phyloP scores from a whole-genome alignment of 2,329 filamentous ascomycete genomes.

The Boeremia lycopersici region DNA sequence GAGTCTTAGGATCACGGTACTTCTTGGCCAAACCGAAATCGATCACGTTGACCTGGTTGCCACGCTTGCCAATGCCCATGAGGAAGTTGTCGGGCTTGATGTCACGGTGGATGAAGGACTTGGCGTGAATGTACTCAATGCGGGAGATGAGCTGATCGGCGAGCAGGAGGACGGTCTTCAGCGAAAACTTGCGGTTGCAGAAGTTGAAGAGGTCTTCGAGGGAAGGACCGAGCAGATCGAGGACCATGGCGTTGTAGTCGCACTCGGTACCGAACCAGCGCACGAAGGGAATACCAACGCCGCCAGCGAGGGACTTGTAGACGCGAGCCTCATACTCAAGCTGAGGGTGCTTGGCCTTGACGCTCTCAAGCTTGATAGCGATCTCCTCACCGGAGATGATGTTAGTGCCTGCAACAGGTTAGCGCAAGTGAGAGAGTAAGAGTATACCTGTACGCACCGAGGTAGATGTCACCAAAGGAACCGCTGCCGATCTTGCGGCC shows the following conservation, averaged over 20 bases:
- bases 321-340: conserved; percentile 98
- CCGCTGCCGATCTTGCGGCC: conserved; percentile 98
- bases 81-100: conserved; percentile 99
- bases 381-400: conserved; percentile 99
- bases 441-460: conserved; percentile 59
- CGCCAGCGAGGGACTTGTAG: conserved; percentile 86
- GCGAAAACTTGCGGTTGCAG: conserved; percentile 98
- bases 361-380: conserved; percentile 98
- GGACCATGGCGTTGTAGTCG: conserved; percentile 99
- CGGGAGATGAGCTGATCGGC: conserved; percentile 98
- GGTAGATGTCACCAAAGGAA: conserved; percentile 97
- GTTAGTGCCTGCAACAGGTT: conserved; percentile 75
- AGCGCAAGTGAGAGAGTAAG: conserved; percentile 14
- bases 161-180: conserved; percentile 96
- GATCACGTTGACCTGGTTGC: conserved; percentile 99
- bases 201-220: conserved; percentile 99
- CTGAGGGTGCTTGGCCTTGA: conserved; percentile 99
- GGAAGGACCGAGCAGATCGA: conserved; percentile 93
- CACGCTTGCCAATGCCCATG: conserved; percentile 98
- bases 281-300: conserved; percentile 97
- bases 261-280: conserved; percentile 99
- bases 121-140: conserved; percentile 99
- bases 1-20: conserved; percentile 99
- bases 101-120: conserved; percentile 99
- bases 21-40: conserved; percentile 99